Conservation (phyloP, 1,284 basidiomycete genomes). For the Puccinia triticina region DNA sequence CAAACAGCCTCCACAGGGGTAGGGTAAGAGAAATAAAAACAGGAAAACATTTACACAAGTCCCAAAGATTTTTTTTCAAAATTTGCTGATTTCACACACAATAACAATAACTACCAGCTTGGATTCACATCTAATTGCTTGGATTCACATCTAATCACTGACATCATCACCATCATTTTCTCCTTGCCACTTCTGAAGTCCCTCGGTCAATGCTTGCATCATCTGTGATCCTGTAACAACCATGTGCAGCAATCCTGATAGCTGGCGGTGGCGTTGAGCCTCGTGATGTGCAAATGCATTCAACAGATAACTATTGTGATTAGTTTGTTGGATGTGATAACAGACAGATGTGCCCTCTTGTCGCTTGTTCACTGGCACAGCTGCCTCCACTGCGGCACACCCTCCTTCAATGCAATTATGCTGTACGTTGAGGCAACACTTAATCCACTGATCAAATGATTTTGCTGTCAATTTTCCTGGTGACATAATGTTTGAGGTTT, state of each 20-base stretch:
- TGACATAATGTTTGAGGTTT: too few species aligned
- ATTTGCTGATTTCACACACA: too few species aligned
- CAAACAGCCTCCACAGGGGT: too few species aligned
- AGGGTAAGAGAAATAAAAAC: too few species aligned
- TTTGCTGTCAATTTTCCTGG: too few species aligned
- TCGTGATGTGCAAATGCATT: slow-evolving; percentile 18
- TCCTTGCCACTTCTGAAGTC: background rate
- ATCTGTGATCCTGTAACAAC: background rate
- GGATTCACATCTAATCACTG: too few species aligned
- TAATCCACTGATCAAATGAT: background rate
- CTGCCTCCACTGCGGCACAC: background rate
- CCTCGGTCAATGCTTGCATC: background rate
- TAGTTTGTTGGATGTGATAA: background rate
- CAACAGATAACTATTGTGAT: slow-evolving; percentile 12
- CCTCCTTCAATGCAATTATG: slow-evolving; percentile 6
- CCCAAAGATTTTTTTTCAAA: too few species aligned
- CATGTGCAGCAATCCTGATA: background rate
- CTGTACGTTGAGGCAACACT: slow-evolving; percentile 10
- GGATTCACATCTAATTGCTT: too few species aligned
- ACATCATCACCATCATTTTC: background rate
- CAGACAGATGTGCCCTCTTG: background rate
- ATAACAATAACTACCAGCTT: too few species aligned
- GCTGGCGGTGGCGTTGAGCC: background rate
- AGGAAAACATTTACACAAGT: too few species aligned
- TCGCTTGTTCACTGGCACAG: background rate